Evolutionary conservation across 768 basidiomycete species (phyloP).

Genomic region (Sporobolomyces phaffii): DNA sequence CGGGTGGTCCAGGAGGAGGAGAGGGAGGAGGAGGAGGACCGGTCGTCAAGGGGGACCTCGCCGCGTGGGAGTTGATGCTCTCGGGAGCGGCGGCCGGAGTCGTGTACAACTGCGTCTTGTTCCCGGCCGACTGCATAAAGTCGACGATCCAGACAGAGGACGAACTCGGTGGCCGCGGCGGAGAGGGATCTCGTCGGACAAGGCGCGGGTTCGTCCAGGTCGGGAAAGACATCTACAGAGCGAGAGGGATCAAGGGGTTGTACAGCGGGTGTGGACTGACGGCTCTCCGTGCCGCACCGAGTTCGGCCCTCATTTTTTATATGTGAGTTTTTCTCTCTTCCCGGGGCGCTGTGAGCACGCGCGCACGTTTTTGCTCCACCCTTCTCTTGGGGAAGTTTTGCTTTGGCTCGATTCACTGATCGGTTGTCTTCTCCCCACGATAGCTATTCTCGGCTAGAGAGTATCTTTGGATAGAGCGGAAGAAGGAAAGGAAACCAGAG

Average conservation of each 20-base stretch:
- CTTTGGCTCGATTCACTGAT: no score
- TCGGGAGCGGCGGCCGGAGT: conserved; percentile 82
- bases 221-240: conserved; percentile 63
- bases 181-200: conserved; percentile 30
- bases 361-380: no score
- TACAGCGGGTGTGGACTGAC: conserved; percentile 94
- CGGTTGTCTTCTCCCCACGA: no score
- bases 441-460: conserved; percentile 36
- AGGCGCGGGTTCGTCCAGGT: conserved; percentile 51
- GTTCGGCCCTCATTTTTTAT: conserved; percentile 84
- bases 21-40: conserved; percentile 17
- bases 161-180: conserved; percentile 57
- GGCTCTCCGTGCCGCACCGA: conserved; percentile 73
- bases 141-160: conserved; percentile 89
- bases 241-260: conserved; percentile 71
- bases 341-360: not conserved
- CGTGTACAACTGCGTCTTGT: conserved; percentile 77
- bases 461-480: conserved; percentile 29
- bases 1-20: no score
- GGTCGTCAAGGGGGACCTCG: conserved; percentile 52
- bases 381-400: no score
- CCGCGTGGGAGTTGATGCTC: conserved; percentile 73
- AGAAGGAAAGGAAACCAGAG: no score
- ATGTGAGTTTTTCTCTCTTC: conserved; percentile 51
- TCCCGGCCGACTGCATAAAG: conserved; percentile 93